Percentiles rank a stretch among this genome's conserved stretches.
Conservation (phyloP, 148 eudicot species). For the Vaccinium darrowii region DNA sequence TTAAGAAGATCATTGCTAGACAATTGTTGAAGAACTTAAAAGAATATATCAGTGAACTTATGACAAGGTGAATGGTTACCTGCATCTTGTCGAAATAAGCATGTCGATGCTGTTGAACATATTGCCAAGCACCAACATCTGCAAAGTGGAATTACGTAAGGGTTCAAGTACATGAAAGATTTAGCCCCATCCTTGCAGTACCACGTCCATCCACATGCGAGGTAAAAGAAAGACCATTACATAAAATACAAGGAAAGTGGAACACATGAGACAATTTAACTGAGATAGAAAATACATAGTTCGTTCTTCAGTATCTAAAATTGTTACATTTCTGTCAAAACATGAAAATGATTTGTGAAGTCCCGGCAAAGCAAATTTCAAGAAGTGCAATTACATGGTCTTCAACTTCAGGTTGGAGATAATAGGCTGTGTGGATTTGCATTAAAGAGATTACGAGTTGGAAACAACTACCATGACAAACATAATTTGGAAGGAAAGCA, state of each 20-base stretch:
- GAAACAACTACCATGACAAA: background rate
- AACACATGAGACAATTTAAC: background rate
- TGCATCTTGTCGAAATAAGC: conserved; percentile 95
- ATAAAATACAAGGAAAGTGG: background rate
- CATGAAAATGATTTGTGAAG: background rate
- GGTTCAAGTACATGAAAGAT: background rate
- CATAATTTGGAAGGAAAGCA: background rate
- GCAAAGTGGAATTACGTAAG: conserved; percentile 19
- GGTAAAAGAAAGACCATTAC: background rate
- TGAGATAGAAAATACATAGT: background rate
- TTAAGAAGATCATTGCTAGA: background rate
- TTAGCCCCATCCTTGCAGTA: background rate
- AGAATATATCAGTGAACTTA: background rate
- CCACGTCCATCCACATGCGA: background rate
- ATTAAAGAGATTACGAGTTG: background rate
- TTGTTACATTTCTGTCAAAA: background rate
- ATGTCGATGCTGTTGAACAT: conserved; percentile 86
- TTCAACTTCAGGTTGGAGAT: background rate
- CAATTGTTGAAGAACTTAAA: background rate
- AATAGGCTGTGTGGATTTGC: background rate
- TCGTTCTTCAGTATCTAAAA: background rate
- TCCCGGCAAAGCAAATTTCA: background rate
- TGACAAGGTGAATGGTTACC: conserved; percentile 33
- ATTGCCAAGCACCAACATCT: conserved; percentile 94
- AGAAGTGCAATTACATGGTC: background rate